Conservation (phyloP, 1,284 basidiomycete genomes). For the Schizophyllum amplum region DNA sequence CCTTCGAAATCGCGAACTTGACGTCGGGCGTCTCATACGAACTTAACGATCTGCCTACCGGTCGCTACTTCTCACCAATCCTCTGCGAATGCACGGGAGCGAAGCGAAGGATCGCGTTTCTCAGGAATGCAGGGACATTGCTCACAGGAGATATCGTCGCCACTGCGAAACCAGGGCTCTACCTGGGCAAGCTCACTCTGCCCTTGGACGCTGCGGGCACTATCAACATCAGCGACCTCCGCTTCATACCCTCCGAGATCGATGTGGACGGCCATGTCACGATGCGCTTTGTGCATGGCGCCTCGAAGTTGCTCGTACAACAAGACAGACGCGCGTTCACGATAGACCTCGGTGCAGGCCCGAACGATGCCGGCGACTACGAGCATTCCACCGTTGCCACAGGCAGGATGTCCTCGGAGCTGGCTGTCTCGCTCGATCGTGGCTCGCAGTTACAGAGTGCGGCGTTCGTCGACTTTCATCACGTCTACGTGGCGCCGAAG, state of each 20-base stretch:
- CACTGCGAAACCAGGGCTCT: conserved; percentile 53
- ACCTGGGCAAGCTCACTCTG: conserved; percentile 49
- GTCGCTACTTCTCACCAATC: conserved; percentile 54
- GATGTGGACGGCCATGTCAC: conserved; percentile 29
- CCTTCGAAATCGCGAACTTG: conserved; percentile 56
- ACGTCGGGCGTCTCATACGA: conserved; percentile 35
- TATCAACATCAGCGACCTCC: conserved; percentile 30
- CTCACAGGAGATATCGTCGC: conserved; percentile 59
- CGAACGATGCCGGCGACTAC: conserved; percentile 41
- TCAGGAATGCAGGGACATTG: conserved; percentile 50
- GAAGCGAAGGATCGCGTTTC: conserved; percentile 48
- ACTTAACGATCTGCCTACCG: conserved; percentile 47
- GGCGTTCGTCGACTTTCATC: conserved; percentile 59
- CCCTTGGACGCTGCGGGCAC: conserved; percentile 24
- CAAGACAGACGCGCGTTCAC: conserved; percentile 42
- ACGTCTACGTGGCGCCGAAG: conserved; percentile 42
- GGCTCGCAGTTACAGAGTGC: conserved; percentile 22
- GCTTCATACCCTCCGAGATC: conserved; percentile 38
- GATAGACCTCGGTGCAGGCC: conserved; percentile 42
- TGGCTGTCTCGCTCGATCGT: conserved; percentile 26
- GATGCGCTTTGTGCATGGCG: conserved; percentile 44
- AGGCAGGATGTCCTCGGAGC: conserved; percentile 48
- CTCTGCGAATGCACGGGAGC: conserved; percentile 37
- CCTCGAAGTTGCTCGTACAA: conserved; percentile 43
- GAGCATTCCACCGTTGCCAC: conserved; percentile 39